phyloP scores from a whole-genome alignment of 306 rosid species.

The Vigna radiata region DNA sequence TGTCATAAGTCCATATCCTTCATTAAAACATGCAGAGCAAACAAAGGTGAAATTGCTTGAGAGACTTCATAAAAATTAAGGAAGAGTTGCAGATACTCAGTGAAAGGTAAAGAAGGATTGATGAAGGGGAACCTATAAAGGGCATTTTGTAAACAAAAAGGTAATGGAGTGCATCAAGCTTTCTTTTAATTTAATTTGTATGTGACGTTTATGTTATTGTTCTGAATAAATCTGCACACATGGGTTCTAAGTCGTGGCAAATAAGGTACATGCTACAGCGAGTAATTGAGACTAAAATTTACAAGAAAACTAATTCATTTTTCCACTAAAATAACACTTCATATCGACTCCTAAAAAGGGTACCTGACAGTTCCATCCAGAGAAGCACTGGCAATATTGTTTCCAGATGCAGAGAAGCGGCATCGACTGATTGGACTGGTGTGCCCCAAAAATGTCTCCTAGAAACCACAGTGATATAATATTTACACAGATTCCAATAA shows the following conservation, averaged over 20 bases:
- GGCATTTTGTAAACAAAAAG: slow-evolving; percentile 26
- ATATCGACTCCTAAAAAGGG: slow-evolving; percentile 27
- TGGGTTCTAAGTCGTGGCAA: slow-evolving; percentile 27
- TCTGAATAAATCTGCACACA: background rate
- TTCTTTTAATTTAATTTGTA: slow-evolving; percentile 2
- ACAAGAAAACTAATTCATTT: slow-evolving; percentile 8
- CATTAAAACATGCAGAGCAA: slow-evolving; percentile 39
- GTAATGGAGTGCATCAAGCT: slow-evolving; percentile 8
- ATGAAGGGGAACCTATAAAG: slow-evolving; percentile 29
- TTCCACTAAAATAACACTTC: slow-evolving; percentile 8
- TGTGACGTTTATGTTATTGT: background rate
- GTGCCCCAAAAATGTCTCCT: slow-evolving; percentile 99
- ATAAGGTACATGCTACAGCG: slow-evolving; percentile 29
- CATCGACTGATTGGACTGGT: slow-evolving; percentile 93
- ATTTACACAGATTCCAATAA: slow-evolving; percentile 46
- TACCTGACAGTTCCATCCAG: slow-evolving; percentile 96
- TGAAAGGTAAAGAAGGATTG: slow-evolving; percentile 26
- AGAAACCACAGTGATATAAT: slow-evolving; percentile 47
- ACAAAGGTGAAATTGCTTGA: slow-evolving; percentile 36
- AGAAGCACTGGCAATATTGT: slow-evolving; percentile 96
- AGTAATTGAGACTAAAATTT: slow-evolving; percentile 27
- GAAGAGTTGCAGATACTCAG: slow-evolving; percentile 23
- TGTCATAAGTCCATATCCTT: slow-evolving; percentile 97
- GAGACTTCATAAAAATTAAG: slow-evolving; percentile 33
- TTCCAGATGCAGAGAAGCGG: slow-evolving; percentile 92